Conservation (phyloP, 306 rosid species). For the Quercus rubra region DNA sequence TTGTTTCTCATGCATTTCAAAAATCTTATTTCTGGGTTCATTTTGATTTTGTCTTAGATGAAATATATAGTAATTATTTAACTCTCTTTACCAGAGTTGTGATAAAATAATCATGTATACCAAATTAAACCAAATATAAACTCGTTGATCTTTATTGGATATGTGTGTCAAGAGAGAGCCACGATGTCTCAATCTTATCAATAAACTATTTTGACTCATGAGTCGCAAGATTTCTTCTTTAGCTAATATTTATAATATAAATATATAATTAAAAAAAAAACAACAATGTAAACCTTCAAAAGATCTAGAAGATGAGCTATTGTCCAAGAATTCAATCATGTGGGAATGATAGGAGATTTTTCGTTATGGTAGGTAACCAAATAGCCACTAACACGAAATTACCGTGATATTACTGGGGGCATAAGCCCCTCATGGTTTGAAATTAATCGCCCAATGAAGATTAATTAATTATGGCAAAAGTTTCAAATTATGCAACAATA, state of each 20-base stretch:
- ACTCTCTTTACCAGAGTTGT: too few species aligned
- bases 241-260: neutral
- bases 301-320: neutral
- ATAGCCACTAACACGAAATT: conserved; percentile 14
- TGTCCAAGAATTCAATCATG: conserved; percentile 5
- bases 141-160: too few species aligned
- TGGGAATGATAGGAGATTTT: conserved; percentile 16
- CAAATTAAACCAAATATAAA: too few species aligned
- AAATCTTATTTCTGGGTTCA: too few species aligned
- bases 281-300: neutral
- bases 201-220: too few species aligned
- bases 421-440: neutral
- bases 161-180: too few species aligned
- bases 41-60: too few species aligned
- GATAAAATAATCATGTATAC: too few species aligned
- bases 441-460: neutral
- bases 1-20: too few species aligned
- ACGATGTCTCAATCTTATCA: too few species aligned
- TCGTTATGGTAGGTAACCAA: conserved; percentile 41
- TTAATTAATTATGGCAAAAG: neutral
- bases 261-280: neutral
- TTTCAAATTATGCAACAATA: conserved; percentile 15
- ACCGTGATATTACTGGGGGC: neutral
- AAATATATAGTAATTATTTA: too few species aligned
- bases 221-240: too few species aligned